Conservation (phyloP, 2,329 filamentous ascomycete genomes). For the Xylariaceae sp. region DNA sequence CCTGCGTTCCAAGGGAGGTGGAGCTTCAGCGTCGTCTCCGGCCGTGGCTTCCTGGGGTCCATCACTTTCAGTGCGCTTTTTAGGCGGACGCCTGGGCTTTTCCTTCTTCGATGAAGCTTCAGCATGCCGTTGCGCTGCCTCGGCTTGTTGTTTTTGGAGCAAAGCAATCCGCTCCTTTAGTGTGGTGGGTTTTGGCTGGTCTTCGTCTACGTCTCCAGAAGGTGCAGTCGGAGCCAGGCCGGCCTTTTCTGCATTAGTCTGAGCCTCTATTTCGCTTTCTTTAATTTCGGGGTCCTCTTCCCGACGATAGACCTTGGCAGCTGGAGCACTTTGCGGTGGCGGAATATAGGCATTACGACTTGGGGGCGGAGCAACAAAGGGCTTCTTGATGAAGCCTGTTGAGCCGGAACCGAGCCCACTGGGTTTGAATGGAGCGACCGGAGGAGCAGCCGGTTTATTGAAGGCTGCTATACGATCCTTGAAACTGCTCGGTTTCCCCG, state of each 20-base stretch:
- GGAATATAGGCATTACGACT: conserved; percentile 89
- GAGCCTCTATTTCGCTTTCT: conserved; percentile 61
- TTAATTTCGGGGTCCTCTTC: conserved; percentile 78
- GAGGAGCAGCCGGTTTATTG: conserved; percentile 82
- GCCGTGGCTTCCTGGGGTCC: conserved; percentile 27
- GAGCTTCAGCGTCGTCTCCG: conserved; percentile 31
- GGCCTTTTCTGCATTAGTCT: conserved; percentile 65
- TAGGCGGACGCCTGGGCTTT: conserved; percentile 73
- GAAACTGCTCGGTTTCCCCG: conserved; percentile 74
- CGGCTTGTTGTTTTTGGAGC: conserved; percentile 88
- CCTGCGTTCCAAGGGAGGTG: conserved; percentile 38
- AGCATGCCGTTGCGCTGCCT: conserved; percentile 78
- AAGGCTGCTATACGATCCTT: conserved; percentile 95
- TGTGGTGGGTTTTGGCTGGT: conserved; percentile 86
- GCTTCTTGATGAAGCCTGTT: conserved; percentile 85
- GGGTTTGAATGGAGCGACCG: conserved; percentile 86
- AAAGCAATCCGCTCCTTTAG: conserved; percentile 93
- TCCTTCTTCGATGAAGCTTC: conserved; percentile 78
- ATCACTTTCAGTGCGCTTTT: conserved; percentile 57
- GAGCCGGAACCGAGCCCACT: conserved; percentile 55
- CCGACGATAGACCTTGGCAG: conserved; percentile 73
- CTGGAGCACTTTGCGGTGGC: conserved; percentile 63
- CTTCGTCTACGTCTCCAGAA: conserved; percentile 55
- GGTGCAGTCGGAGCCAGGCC: conserved; percentile 46
- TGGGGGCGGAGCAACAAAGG: conserved; percentile 91